Evolutionary conservation across 345 rosid species (phyloP).

Genomic region (Eucalyptus leucophloia): DNA sequence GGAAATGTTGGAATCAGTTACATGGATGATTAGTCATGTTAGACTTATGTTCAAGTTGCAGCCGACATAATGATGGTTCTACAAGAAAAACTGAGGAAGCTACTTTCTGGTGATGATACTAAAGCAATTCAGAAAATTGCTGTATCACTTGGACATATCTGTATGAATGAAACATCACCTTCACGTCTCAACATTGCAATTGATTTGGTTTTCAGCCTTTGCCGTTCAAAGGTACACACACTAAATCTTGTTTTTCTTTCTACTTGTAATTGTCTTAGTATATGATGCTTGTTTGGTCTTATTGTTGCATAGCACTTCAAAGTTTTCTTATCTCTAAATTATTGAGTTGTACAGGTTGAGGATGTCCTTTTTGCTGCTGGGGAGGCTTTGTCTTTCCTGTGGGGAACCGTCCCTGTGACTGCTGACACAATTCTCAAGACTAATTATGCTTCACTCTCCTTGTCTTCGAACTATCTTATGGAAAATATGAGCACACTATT

Average conservation of each 20-base stretch:
- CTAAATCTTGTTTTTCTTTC: not conserved
- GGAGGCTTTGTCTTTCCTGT: constrained; percentile 84
- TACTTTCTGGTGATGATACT: constrained; percentile 71
- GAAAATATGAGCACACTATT: constrained; percentile 48
- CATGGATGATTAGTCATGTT: not conserved
- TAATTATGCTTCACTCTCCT: constrained; percentile 76
- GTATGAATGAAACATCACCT: constrained; percentile 60
- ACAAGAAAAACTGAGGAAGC: constrained; percentile 66
- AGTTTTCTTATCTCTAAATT: constrained; percentile 1
- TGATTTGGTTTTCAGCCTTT: constrained; percentile 71
- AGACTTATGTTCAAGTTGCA: constrained; percentile 17
- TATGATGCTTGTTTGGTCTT: not conserved
- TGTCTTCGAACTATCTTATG: constrained; percentile 77
- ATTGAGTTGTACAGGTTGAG: constrained; percentile 62
- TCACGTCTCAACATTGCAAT: constrained; percentile 52
- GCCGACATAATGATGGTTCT: constrained; percentile 45
- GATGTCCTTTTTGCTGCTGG: constrained; percentile 94
- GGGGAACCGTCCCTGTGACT: constrained; percentile 92
- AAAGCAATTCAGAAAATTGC: constrained; percentile 77
- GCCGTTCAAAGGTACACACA: constrained; percentile 74
- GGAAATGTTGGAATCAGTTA: not conserved
- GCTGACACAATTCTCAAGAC: constrained; percentile 86
- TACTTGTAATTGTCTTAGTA: not conserved
- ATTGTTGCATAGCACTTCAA: not conserved
- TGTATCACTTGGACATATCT: constrained; percentile 77